phyloP scores from a whole-genome alignment of 2,329 filamentous ascomycete species.

The Microsporum canis region DNA sequence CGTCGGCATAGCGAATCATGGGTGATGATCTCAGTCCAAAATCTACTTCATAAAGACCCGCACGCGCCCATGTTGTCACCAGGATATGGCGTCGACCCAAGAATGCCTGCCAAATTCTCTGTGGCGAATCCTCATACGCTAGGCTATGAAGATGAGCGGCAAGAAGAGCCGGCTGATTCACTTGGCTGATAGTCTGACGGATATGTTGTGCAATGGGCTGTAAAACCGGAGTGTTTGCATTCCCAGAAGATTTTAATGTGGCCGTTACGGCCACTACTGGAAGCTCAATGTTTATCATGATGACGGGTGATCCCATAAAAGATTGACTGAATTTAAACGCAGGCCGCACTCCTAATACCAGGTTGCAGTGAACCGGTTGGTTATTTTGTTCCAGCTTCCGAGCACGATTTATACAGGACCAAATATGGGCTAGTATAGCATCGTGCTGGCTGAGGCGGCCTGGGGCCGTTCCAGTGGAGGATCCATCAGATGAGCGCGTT shows the following conservation, averaged over 20 bases:
- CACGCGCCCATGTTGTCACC: conserved; percentile 39
- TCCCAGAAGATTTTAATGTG: neutral
- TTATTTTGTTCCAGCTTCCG: neutral
- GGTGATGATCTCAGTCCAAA: conserved; percentile 21
- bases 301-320: neutral
- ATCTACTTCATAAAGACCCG: conserved; percentile 15
- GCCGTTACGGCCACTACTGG: neutral
- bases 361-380: neutral
- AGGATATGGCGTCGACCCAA: conserved; percentile 34
- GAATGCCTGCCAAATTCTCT: conserved; percentile 41
- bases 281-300: neutral
- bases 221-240: neutral
- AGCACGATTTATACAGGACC: conserved; percentile 36
- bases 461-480: conserved; percentile 7
- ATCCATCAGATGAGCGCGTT: neutral
- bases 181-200: neutral
- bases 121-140: conserved; percentile 36
- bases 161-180: conserved; percentile 15
- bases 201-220: neutral
- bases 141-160: conserved; percentile 34
- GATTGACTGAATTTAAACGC: neutral
- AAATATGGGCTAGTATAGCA: conserved; percentile 38
- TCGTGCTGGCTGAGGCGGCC: conserved; percentile 34
- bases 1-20: neutral
- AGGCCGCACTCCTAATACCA: neutral